These are phyloP conservation scores for Phytophthora fragariae DNA, from an alignment of 352 stramenopile genomes.

Conservation along the genomic window DNA sequence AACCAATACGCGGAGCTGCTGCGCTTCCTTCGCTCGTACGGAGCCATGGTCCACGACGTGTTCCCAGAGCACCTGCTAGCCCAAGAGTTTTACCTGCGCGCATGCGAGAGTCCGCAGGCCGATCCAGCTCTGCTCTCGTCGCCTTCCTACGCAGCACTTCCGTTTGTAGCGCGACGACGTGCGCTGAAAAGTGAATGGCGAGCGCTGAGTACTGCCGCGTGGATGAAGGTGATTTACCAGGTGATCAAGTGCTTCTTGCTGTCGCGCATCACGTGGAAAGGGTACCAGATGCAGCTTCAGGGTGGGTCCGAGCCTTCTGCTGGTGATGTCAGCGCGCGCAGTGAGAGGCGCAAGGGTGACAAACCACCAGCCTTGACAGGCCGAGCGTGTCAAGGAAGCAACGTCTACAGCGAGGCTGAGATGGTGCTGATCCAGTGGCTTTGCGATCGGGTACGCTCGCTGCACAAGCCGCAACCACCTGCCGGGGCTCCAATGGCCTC, in stretches of 20 bases:
- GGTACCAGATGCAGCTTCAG: conserved; percentile 58
- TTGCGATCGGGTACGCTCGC: conserved; percentile 64
- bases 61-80: conserved; percentile 79
- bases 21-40: conserved; percentile 92
- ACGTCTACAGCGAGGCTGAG: conserved; percentile 93
- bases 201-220: conserved; percentile 59
- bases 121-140: conserved; percentile 63
- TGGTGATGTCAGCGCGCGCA: conserved; percentile 15
- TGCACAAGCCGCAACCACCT: conserved; percentile 12
- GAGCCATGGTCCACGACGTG: conserved; percentile 92
- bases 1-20: conserved; percentile 90
- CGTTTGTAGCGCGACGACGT: conserved; percentile 62
- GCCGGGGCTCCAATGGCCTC: conserved; percentile 3
- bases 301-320: background rate
- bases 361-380: conserved; percentile 3
- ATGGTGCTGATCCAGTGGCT: conserved; percentile 94
- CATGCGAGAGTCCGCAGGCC: conserved; percentile 69
- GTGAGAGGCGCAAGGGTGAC: conserved; percentile 28
- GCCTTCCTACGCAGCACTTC: conserved; percentile 39
- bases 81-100: conserved; percentile 83
- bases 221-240: conserved; percentile 92
- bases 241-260: conserved; percentile 94
- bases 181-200: conserved; percentile 69
- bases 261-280: conserved; percentile 88
- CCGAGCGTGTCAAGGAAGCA: conserved; percentile 74